Base-by-base conservation (phyloP, 2,329 filamentous ascomycete genomes). In the Pochonia chlamydosporia region DNA sequence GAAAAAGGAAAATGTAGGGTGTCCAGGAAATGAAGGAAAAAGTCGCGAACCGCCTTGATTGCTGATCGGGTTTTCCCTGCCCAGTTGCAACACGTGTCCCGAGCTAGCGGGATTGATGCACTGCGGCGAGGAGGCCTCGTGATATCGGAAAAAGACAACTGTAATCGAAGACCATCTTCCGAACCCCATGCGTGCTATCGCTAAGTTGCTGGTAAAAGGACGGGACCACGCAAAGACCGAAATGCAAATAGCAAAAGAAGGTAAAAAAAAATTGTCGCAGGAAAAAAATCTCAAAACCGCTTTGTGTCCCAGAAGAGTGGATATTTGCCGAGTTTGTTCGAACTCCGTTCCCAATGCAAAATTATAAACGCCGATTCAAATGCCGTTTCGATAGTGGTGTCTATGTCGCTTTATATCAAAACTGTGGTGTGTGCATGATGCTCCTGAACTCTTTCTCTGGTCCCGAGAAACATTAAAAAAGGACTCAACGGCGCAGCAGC, bases 41-140 rank as follows among this genome's bases (percentile, higher is more conserved):
- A 55, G 50, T 63, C 59, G 67, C 68, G 68, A 68, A 65, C 70
- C 69, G 68, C 69, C 66, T 68, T 66, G 71, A 69, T 72, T 43
- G 45, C 33, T 30, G 16, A 54, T 64, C 61, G 60, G 35, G 65
- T 66, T 63, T n/a, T 60, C 59, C 67, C 70, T 72, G 70, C 71
- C 72, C 66, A 65, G 63, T 66, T 21, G 14, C 16, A n/a, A 39
- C n/a, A 23, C 35, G 63, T 71, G n/a, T n/a, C n/a, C 72, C 72
- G 71, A 73, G 64, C 72, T 75, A 57, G 72, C 71, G 71, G 73
- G n/a, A 10, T 39, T 4, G 5, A 20, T 39, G 35, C 35, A 21
- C 21, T 8, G 35, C 20, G 20, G 35, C 20, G 20, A 24, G 18
- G 18, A 39, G 18, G 35, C 35, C 14, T 39, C 14, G 9, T 39